These are phyloP conservation scores for Rutstroemia sp. DNA, from an alignment of 2,329 filamentous ascomycete species.

Conservation along the genomic window DNA sequence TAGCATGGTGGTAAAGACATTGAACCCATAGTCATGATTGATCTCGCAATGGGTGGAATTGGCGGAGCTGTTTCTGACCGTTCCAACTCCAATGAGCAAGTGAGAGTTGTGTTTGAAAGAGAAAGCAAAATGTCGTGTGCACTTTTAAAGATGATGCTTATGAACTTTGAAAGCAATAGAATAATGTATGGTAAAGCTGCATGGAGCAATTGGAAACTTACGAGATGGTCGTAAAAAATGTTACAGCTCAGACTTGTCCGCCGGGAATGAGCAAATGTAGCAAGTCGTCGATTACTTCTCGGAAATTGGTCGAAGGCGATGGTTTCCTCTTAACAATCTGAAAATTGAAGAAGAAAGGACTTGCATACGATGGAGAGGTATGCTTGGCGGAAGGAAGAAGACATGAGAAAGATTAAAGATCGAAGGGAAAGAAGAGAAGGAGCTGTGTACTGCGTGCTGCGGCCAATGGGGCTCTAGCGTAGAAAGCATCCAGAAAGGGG, in stretches of 20 bases:
- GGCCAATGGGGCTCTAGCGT: too few species aligned
- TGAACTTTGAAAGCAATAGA: neutral
- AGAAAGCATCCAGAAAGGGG: too few species aligned
- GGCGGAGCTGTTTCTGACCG: neutral
- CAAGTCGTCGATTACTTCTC: constrained; percentile 18
- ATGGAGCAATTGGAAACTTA: neutral
- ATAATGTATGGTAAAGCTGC: neutral
- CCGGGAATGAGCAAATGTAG: constrained; percentile 25
- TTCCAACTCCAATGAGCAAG: neutral
- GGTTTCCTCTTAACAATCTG: constrained; percentile 3
- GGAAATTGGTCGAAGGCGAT: constrained; percentile 8
- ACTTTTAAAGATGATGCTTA: too few species aligned
- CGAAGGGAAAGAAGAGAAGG: neutral
- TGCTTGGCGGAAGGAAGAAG: constrained; percentile 10
- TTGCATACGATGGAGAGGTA: neutral
- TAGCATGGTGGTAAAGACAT: neutral
- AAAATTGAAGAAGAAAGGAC: constrained; percentile 5
- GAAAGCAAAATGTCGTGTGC: too few species aligned
- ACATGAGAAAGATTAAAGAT: neutral
- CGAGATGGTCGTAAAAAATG: constrained; percentile 2
- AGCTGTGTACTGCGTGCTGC: neutral
- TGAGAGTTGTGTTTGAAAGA: too few species aligned
- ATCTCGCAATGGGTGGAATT: neutral
- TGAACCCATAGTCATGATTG: neutral
- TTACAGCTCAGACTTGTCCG: neutral